phyloP scores from a whole-genome alignment of 116 monocot genomes.

The Cymodocea nodosa region DNA sequence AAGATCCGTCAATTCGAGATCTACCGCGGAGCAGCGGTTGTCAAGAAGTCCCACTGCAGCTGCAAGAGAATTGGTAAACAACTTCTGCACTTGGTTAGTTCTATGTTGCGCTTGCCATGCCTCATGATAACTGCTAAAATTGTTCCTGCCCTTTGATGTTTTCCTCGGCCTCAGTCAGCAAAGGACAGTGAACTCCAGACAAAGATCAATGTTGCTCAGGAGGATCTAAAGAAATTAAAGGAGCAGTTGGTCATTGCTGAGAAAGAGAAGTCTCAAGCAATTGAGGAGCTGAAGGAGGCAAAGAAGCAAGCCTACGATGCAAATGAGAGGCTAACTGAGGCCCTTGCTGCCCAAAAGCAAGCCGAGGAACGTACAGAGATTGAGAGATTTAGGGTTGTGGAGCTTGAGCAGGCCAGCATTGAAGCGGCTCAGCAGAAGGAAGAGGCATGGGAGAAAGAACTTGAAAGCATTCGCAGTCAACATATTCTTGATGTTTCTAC shows the following conservation, averaged over 20 bases:
- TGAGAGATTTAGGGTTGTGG: conserved; percentile 62
- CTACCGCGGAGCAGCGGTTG: conserved; percentile 28
- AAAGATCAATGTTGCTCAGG: conserved; percentile 29
- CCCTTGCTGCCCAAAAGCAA: conserved; percentile 32
- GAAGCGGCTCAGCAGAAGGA: conserved; percentile 54
- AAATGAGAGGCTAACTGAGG: conserved; percentile 52
- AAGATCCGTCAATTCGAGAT: conserved; percentile 42
- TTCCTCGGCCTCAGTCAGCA: neutral
- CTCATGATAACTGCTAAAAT: neutral
- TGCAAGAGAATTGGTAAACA: conserved; percentile 7
- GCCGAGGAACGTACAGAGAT: conserved; percentile 68
- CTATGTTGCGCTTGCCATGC: neutral
- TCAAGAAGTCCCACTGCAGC: conserved; percentile 6
- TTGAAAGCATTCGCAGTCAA: conserved; percentile 30
- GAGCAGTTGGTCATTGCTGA: conserved; percentile 41
- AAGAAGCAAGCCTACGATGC: conserved; percentile 31
- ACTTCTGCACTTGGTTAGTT: neutral
- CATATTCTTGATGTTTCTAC: conserved; percentile 49
- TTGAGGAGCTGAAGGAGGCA: conserved; percentile 48
- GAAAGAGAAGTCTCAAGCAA: conserved; percentile 30
- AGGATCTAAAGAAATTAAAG: conserved; percentile 64
- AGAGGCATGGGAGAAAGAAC: conserved; percentile 41
- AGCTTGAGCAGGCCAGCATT: conserved; percentile 60
- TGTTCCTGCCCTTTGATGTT: neutral
- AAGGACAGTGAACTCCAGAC: conserved; percentile 35